A percentile compares a stretch with the other conserved stretches of the same genome.
These are phyloP conservation scores for Lipomyces yamanashiensis DNA, from an alignment of 805 yeast genomes.

Conservation along the genomic window DNA sequence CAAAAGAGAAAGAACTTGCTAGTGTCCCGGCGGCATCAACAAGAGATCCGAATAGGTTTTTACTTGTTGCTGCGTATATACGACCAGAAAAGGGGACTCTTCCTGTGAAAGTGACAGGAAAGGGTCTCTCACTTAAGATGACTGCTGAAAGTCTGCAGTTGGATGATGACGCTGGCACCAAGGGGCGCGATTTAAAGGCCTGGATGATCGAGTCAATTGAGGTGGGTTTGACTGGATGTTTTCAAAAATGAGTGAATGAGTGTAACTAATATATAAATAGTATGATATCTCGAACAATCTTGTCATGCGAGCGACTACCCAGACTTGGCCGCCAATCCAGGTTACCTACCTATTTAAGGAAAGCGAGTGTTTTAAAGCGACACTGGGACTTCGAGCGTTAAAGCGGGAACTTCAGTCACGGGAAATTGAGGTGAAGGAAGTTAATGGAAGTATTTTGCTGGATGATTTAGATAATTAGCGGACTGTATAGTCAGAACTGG, in stretches of 20 bases:
- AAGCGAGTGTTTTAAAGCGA: constrained; percentile 27
- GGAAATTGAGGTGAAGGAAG: constrained; percentile 23
- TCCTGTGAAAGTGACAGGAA: constrained; percentile 18
- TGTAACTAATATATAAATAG: background rate
- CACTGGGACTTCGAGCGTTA: constrained; percentile 30
- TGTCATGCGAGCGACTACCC: constrained; percentile 29
- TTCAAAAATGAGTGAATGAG: background rate
- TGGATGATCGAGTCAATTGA: constrained; percentile 32
- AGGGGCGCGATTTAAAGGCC: constrained; percentile 30
- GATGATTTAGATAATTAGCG: constrained; percentile 8
- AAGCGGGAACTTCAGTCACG: constrained; percentile 21
- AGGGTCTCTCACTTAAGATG: constrained; percentile 20
- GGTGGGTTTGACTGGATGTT: constrained; percentile 1
- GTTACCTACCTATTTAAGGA: constrained; percentile 25
- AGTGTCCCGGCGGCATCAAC: constrained; percentile 10
- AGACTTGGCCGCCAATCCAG: constrained; percentile 28
- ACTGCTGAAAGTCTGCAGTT: constrained; percentile 26
- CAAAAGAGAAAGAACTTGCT: background rate
- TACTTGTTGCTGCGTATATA: constrained; percentile 28
- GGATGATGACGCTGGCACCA: constrained; percentile 20
- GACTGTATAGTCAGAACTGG: background rate
- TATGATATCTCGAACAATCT: constrained; percentile 21
- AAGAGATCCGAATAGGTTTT: constrained; percentile 27
- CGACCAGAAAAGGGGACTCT: constrained; percentile 10
- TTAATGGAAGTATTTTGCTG: constrained; percentile 22